phyloP scores from a whole-genome alignment of 768 basidiomycete genomes.

The Termitomyces sp. region DNA sequence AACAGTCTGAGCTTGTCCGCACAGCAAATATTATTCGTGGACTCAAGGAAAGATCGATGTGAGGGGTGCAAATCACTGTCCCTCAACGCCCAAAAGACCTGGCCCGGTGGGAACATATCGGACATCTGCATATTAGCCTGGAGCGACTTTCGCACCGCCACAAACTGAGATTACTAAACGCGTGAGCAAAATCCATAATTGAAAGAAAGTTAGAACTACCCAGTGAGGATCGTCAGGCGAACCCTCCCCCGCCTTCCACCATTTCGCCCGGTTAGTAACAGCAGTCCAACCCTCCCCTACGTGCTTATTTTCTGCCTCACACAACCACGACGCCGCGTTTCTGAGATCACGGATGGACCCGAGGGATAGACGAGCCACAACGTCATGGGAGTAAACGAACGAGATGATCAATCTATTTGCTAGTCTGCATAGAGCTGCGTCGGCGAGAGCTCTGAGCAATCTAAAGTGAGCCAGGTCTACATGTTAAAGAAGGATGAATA shows the following conservation, averaged over 20 bases:
- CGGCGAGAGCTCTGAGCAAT: conserved; percentile 49
- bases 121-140: conserved; percentile 79
- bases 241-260: conserved; percentile 55
- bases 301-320: conserved; percentile 51
- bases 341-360: conserved; percentile 74
- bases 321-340: conserved; percentile 75
- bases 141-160: conserved; percentile 75
- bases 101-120: conserved; percentile 71
- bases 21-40: conserved; percentile 15
- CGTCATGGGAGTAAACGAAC: conserved; percentile 78
- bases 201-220: conserved; percentile 24
- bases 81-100: conserved; percentile 75
- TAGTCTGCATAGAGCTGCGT: conserved; percentile 53
- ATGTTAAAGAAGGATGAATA: neutral
- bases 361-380: conserved; percentile 73
- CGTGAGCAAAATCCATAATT: neutral
- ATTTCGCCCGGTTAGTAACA: conserved; percentile 43
- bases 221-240: conserved; percentile 50
- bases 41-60: conserved; percentile 32
- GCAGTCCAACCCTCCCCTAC: conserved; percentile 51
- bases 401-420: conserved; percentile 64
- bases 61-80: conserved; percentile 64
- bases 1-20: conserved; percentile 65
- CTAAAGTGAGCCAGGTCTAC: neutral
- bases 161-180: conserved; percentile 43